Evolutionary conservation across 352 stramenopile species (phyloP).

Genomic region (Pythium utonaiense): DNA sequence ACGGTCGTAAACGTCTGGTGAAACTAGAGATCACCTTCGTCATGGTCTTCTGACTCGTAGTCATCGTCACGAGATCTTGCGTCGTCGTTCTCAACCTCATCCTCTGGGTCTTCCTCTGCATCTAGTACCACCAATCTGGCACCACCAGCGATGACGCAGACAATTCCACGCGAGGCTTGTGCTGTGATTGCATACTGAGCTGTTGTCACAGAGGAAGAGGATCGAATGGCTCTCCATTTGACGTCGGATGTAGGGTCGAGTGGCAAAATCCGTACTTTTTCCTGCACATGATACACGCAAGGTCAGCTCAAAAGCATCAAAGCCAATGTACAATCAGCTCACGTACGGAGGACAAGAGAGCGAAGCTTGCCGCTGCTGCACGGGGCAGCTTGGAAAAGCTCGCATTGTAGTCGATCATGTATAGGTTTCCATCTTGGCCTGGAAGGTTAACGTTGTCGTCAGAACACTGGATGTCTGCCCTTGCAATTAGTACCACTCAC

Average conservation of each 20-base stretch:
- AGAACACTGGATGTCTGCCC: background rate
- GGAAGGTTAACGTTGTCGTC: background rate
- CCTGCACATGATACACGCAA: background rate
- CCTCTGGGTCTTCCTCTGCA: slow-evolving; percentile 51
- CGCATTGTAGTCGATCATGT: background rate
- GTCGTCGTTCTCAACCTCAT: slow-evolving; percentile 30
- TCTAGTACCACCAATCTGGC: slow-evolving; percentile 50
- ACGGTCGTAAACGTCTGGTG: background rate
- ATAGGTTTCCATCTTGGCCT: background rate
- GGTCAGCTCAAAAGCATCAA: background rate
- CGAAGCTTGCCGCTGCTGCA: background rate
- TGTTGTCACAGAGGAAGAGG: background rate
- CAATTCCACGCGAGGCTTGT: slow-evolving; percentile 47
- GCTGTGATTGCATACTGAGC: slow-evolving; percentile 25
- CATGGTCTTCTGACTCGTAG: slow-evolving; percentile 25
- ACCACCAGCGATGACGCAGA: slow-evolving; percentile 37
- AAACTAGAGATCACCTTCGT: slow-evolving; percentile 26
- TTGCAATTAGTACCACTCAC: background rate
- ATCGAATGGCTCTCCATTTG: background rate
- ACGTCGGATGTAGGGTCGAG: background rate
- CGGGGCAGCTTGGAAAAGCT: background rate
- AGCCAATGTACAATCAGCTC: background rate
- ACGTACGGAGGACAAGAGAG: background rate
- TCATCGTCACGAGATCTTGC: background rate
- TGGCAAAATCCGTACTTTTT: background rate